Evolutionary conservation across 371 early-diverging fungal genomes (phyloP), one percentile per base, ranked within the genome.

Genomic region (Apophysomyces elegans): DNA sequence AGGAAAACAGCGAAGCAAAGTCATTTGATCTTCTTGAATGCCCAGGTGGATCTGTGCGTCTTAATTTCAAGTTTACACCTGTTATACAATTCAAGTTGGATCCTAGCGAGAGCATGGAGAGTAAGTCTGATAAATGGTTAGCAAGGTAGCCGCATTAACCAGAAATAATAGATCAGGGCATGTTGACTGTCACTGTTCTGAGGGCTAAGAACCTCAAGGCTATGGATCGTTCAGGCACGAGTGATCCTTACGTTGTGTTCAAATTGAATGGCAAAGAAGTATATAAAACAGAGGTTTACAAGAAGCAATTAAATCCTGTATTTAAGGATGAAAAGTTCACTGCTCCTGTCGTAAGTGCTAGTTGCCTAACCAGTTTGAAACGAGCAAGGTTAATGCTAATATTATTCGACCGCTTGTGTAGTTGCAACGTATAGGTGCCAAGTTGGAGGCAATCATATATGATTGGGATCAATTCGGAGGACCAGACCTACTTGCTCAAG

Each of bases 201-300:
- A 71, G 72, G 62, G 85, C 77, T 12, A 71, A 62, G 37, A 73
- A 75, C 16, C 64, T 81, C 44, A 64, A 72, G 38, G 82, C 77
- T 26, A 76, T 73, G 37, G 82, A 83, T 37, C 75, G 75, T 47
- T 38, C 70, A 14, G 91, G 91, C 4, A 80, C 83, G 1, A 90
- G 90, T 56, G 95, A 96, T 64, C 94, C 96, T 5, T 96, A 86
- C 64, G 77, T 88, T 14, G 74, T 84, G 16, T 86, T 94, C 56
- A 68, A 61, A 35, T 57, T 93, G 8, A 90, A 92, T 59, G 90
- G 88, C 39, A 85, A 87, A 65, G 90, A 91, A 68, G 86, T 89
- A 21, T 82, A 83, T 75, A 93, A 91, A 69, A 88, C 92, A 35
- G 84, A 90, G 59, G 86, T 86, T 36, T 66, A 90, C 64, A 89